These are phyloP conservation scores for Chlamydomonas incerta DNA, from an alignment of 139 green algal species.

Conservation along the genomic window DNA sequence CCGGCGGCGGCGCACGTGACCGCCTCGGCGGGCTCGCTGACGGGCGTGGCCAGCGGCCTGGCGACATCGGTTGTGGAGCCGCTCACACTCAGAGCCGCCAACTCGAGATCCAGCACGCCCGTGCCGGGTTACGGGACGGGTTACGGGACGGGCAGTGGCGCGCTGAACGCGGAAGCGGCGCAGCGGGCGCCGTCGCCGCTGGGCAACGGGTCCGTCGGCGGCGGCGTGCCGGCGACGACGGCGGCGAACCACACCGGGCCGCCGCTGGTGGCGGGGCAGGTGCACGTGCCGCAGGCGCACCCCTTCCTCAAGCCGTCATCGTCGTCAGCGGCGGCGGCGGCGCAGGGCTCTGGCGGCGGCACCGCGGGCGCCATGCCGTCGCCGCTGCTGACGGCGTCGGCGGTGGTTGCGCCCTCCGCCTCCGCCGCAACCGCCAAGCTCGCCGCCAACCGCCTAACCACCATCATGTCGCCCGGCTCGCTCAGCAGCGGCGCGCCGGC, in stretches of 20 bases:
- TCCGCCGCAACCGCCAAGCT: constrained; percentile 8
- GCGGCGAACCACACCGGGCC: neutral
- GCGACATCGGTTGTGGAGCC: neutral
- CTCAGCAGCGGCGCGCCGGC: too few relatives aligned
- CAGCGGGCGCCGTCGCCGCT: neutral
- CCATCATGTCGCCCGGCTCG: constrained; percentile 19
- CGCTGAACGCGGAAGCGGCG: neutral
- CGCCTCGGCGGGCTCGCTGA: neutral
- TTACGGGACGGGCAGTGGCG: too few relatives aligned
- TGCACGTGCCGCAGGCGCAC: neutral
- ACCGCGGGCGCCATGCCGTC: constrained; percentile 16
- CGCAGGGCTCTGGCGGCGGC: neutral
- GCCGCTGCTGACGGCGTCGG: neutral
- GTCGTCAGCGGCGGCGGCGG: constrained; percentile 11
- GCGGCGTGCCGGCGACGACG: neutral
- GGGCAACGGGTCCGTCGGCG: too few relatives aligned
- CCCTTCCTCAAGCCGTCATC: neutral
- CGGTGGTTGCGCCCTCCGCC: neutral
- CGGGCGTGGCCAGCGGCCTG: too few relatives aligned
- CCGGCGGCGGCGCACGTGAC: neutral
- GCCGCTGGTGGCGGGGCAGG: constrained; percentile 18
- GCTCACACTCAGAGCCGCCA: neutral
- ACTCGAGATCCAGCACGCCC: too few relatives aligned
- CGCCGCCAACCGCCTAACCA: neutral
- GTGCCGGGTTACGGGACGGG: too few relatives aligned